A percentile compares a stretch with the other conserved stretches of the same genome.
Evolutionary conservation across 1,284 basidiomycete species (phyloP).

Genomic region (Pseudozyma sp.): DNA sequence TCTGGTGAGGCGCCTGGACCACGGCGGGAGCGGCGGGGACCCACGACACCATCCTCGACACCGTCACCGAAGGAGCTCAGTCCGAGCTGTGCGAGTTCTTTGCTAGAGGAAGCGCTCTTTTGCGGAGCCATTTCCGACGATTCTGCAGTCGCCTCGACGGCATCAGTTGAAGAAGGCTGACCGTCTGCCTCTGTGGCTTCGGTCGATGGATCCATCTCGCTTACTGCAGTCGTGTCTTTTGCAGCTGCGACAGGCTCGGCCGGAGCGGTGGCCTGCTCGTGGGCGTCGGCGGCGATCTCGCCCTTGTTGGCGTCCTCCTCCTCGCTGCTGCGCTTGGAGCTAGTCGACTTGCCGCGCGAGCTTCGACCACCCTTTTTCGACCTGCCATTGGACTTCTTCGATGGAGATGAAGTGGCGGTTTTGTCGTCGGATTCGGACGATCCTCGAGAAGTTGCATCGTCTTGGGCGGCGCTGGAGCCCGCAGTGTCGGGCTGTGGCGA

Average conservation of each 20-base stretch:
- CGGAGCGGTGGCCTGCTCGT: conserved; percentile 8
- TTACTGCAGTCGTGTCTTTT: background rate
- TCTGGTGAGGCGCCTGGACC: conserved; percentile 46
- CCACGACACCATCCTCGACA: conserved; percentile 37
- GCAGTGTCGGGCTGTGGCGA: conserved; percentile 11
- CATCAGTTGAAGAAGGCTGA: conserved; percentile 7
- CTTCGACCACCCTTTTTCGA: conserved; percentile 37
- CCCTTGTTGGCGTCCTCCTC: conserved; percentile 16
- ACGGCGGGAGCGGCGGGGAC: conserved; percentile 47
- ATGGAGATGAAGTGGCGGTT: conserved; percentile 16
- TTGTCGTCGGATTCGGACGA: conserved; percentile 45
- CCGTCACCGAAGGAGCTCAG: conserved; percentile 50
- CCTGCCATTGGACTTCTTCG: conserved; percentile 27
- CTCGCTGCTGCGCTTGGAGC: conserved; percentile 41
- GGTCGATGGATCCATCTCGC: background rate
- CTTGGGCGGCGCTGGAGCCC: conserved; percentile 11
- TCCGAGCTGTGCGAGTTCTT: conserved; percentile 56
- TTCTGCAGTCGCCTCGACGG: conserved; percentile 3
- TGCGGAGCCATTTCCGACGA: conserved; percentile 10
- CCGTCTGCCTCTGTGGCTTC: conserved; percentile 5
- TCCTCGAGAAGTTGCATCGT: conserved; percentile 27
- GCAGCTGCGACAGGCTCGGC: background rate
- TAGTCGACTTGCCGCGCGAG: conserved; percentile 29
- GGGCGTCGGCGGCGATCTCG: conserved; percentile 2
- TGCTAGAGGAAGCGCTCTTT: conserved; percentile 33